Evolutionary conservation across 2,329 filamentous ascomycete species (phyloP), one percentile per base, ranked within the genome.

Genomic region (Cordyceps cateniannulata): DNA sequence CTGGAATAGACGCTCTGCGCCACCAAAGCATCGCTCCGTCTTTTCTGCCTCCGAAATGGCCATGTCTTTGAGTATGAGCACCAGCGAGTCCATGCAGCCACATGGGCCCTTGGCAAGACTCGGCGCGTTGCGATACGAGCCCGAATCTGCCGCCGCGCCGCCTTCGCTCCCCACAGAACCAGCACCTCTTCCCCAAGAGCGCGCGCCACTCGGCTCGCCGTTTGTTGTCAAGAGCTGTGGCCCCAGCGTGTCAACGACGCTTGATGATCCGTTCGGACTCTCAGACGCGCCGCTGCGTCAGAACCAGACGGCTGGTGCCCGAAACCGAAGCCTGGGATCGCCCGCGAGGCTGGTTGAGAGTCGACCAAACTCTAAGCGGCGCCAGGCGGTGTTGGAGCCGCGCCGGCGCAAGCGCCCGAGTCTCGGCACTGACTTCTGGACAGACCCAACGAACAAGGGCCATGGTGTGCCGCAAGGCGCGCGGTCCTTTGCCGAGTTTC

Each of bases 1-100:
- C 63, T 79, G 77, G 72, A 81, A 77, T 63, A 76, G 80, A 45
- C 77, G 79, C 55, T 75, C 76, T 32, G 79, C 77, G 14, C 77
- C 81, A 3, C 75, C 73, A 24, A 59, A 50, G n/a, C 56, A 59
- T 12, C 63, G 75, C 4, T 79, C 79, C 1, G 72, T 81, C 12
- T 88, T 88, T 68, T 83, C 79, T 1, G 81, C 80, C 12, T 79
- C 81, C 45, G 85, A 87, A 63, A 86, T 89, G 79, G 78, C 81
- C 47, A 74, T 87, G 67, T 88, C 86, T 12, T 76, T 89, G 57
- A 78, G 80, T 1, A 74, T 87, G 32, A 86, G 83, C 72, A 88
- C 85, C 1, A 80, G 85, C 1, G 83, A 86, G 47, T 80, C 80
- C 2, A 88, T 89, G 86, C 82, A 87, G 65, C 81, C 80, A 0